These are phyloP conservation scores for Immersiporthe knoxdaviesiana DNA, from an alignment of 2,329 filamentous ascomycete species.

Conservation along the genomic window DNA sequence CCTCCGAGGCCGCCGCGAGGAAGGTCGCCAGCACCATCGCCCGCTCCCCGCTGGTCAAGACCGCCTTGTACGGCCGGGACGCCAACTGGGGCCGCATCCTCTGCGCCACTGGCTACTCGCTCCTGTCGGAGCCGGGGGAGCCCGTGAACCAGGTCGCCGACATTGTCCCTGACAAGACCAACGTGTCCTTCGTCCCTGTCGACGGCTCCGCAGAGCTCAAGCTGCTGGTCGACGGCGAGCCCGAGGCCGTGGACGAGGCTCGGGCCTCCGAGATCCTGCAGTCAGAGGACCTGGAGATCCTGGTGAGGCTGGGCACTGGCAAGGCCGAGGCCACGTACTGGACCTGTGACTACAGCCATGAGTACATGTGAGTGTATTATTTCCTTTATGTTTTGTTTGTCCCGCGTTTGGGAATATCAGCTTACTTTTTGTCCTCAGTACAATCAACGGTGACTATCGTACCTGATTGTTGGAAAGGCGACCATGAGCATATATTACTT, in stretches of 20 bases:
- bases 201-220: conserved; percentile 79
- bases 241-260: conserved; percentile 75
- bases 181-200: conserved; percentile 76
- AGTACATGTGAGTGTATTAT: conserved; percentile 59
- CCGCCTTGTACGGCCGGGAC: conserved; percentile 93
- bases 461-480: conserved; percentile 46
- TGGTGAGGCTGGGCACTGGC: conserved; percentile 72
- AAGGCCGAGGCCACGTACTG: conserved; percentile 73
- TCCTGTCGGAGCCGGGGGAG: conserved; percentile 62
- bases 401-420: conserved; percentile 28
- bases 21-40: conserved; percentile 87
- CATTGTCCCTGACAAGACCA: conserved; percentile 71
- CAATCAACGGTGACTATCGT: conserved; percentile 70
- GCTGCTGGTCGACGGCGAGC: conserved; percentile 78
- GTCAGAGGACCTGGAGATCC: conserved; percentile 77
- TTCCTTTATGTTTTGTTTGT: too few relatives aligned
- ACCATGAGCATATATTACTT: not conserved
- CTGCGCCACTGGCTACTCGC: conserved; percentile 86
- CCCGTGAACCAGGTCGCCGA: conserved; percentile 63
- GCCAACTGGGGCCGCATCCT: conserved; percentile 98
- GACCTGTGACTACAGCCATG: conserved; percentile 86
- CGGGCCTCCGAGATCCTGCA: conserved; percentile 78
- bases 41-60: conserved; percentile 92
- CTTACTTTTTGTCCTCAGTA: conserved; percentile 27
- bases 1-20: conserved; percentile 70